Evolutionary conservation across 352 stramenopile genomes (phyloP).

Genomic region (Phytophthora hibernalis): DNA sequence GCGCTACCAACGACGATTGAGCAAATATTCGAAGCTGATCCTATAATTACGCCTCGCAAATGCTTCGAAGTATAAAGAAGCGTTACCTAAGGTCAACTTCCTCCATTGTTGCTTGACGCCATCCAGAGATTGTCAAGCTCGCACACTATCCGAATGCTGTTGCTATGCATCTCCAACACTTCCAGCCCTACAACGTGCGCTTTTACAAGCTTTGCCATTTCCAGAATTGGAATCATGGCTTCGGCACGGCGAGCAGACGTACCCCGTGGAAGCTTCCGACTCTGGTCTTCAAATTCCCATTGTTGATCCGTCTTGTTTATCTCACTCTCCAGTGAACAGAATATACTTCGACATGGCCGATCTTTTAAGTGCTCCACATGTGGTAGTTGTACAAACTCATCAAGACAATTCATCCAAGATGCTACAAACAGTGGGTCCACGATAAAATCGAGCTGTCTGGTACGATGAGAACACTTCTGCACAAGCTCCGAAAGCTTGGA

Average conservation of each 20-base stretch:
- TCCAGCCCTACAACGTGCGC: constrained; percentile 48
- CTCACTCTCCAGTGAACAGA: constrained; percentile 69
- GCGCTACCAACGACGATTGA: no score
- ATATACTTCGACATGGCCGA: constrained; percentile 50
- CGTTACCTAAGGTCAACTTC: neutral
- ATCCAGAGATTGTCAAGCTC: constrained; percentile 64
- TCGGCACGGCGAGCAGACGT: constrained; percentile 39
- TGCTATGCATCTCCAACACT: constrained; percentile 49
- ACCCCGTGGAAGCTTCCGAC: constrained; percentile 43
- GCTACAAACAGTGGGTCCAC: constrained; percentile 36
- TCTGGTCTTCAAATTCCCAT: constrained; percentile 65
- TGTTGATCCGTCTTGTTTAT: constrained; percentile 59
- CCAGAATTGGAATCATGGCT: constrained; percentile 27
- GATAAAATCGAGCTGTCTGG: constrained; percentile 17
- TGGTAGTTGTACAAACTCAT: constrained; percentile 41
- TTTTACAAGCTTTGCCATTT: constrained; percentile 38
- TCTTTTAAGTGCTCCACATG: constrained; percentile 60
- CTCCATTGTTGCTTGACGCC: neutral
- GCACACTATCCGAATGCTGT: constrained; percentile 42
- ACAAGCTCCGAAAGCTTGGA: constrained; percentile 32
- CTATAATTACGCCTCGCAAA: constrained; percentile 24
- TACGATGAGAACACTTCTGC: constrained; percentile 2
- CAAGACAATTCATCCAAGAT: constrained; percentile 35
- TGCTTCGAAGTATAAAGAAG: constrained; percentile 13
- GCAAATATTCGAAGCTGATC: no score